Base-by-base conservation (phyloP, 1,139 yeast species). In the Lodderomyces pseudojiufengensis region DNA sequence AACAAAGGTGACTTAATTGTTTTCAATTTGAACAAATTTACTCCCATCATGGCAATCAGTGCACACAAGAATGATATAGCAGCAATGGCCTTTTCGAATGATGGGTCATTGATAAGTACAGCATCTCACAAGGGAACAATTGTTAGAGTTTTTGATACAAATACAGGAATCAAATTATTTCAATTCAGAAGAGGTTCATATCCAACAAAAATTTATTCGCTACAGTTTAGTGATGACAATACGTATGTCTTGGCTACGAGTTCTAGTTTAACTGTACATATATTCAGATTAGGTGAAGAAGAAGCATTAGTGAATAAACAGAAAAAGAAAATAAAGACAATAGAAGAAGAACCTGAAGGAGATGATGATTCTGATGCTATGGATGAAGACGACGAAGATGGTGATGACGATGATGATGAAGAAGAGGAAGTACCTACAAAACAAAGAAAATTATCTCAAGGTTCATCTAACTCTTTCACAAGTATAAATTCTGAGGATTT, bases 61-160 rank as follows among this genome's bases (percentile, higher is more conserved):
- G 98, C 98, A 1, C 98, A 92, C 57, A 86, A 87, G 51, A 80
- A 95, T 2, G 78, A 84, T 10, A 65, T 92, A 37, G 90, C 97
- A 0, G 84, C 90, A 1, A 65, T 90, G 44, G 69, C 88, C 1
- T 65, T 92, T 37, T 86, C 92, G 46, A 67, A 70, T 31, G 95
- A 88, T 53, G 98, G 98, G 1, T 69, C 81, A 0, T 58, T 87
- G 33, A 65, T 92, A 33, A 97, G 97, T 1, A 88, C 97, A 0
- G 96, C 97, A 1, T 85, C 96, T 12, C 95, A 87, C 47, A 88
- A 88, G 54, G 98, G 98, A 4, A 92, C 98, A 0, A 87, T 92
- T 31, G 79, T 92, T 2, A 68, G 98, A 40, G 86, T 92, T 2
- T 92, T 92, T 52, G 72, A 82, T n/a, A 87, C 87, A 1, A 84